Conservation (phyloP, 441 rosid species). For the Gossypium gossypioides region DNA sequence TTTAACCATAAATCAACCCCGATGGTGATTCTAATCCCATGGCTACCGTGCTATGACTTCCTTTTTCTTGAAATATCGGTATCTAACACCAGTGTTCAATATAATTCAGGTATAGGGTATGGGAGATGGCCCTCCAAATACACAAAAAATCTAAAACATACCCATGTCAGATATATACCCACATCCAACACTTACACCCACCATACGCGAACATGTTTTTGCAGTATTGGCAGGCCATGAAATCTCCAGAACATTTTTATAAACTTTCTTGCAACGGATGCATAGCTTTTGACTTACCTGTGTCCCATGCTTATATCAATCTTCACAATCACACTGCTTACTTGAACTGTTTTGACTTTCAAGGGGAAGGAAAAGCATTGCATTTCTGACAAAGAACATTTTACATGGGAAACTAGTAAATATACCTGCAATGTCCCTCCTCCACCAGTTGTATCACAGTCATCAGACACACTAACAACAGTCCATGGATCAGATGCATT, state of each 20-base stretch:
- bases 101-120: too few relatives aligned
- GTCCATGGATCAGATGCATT: conserved; percentile 91
- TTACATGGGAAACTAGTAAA: neutral
- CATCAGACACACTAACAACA: conserved; percentile 91
- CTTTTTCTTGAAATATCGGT: too few relatives aligned
- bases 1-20: too few relatives aligned
- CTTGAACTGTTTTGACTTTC: neutral
- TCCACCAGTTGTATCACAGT: conserved; percentile 87
- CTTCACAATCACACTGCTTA: neutral
- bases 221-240: neutral
- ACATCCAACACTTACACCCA: too few relatives aligned
- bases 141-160: too few relatives aligned
- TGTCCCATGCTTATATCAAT: neutral
- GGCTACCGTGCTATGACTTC: too few relatives aligned
- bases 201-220: neutral
- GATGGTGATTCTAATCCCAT: too few relatives aligned
- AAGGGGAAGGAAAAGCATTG: neutral
- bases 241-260: neutral
- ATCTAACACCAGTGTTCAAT: too few relatives aligned
- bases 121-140: too few relatives aligned
- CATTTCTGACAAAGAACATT: neutral
- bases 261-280: neutral
- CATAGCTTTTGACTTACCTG: neutral
- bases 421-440: conserved; percentile 93
- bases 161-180: too few relatives aligned